Base-by-base conservation (phyloP, 805 yeast species). In the Nakazawaea ishiwadae region DNA sequence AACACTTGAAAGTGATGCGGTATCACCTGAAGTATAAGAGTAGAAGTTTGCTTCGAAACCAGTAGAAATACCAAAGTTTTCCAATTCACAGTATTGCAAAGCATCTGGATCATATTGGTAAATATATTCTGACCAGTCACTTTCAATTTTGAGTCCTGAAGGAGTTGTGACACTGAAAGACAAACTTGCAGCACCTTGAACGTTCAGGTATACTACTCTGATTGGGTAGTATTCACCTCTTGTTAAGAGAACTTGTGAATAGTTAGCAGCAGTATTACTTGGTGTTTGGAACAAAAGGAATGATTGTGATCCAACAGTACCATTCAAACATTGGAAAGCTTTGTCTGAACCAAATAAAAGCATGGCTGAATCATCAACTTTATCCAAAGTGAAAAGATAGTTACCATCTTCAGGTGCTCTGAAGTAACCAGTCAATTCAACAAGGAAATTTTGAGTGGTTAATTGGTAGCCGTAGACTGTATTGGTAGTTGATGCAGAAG, bases 181-280 rank as follows among this genome's bases (percentile, higher is more conserved):
- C 7, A 27, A n/a, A 5, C n/a, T 55, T 53, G 39, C 49, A 66
- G 32, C 10, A 8, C 14, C 30, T n/a, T 11, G 15, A 11, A 5
- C 10, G 12, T 27, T 27, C 30, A 27, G n/a, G 12, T 27, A 27
- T 8, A 27, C 30, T 11, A 27, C 14, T 27, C 30, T 27, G 6
- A 27, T 27, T 5, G 30, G 30, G 14, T 27, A 27, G 30, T 27
- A 27, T 8, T 9, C 9, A 10, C 34, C 34, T n/a, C 12, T 27
- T n/a, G 7, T 27, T 6, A 27, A n/a, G 15, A 8, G 12, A 27
- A 27, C 12, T 5, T 8, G 10, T 9, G 30, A 5, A 27, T n/a
- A n/a, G 7, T 27, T 6, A 11, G 30, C 12, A 11, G 5, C 30
- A 5, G 10, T n/a, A 6, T n/a, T 9, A 9, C 30, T n/a, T 11